phyloP scores from a whole-genome alignment of 2,329 filamentous ascomycete species.

The Ilyonectria robusta region DNA sequence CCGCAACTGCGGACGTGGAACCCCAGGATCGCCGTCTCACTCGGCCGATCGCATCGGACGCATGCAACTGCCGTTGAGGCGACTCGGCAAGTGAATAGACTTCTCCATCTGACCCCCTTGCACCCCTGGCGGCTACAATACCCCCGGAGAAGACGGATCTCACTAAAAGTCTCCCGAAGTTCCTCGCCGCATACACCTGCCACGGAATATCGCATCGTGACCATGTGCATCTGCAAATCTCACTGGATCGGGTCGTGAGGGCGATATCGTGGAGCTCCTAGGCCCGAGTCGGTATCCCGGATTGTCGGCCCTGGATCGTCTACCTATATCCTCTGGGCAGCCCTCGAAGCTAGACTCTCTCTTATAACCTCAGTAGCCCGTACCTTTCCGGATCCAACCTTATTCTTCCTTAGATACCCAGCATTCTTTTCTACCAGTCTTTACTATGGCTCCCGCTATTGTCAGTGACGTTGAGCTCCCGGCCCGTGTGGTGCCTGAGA shows the following conservation, averaged over 20 bases:
- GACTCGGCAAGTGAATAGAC: background rate
- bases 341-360: background rate
- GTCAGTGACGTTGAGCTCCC: constrained; percentile 50
- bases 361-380: background rate
- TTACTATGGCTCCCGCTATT: constrained; percentile 47
- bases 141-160: background rate
- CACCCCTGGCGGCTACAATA: constrained; percentile 37
- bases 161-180: constrained; percentile 15
- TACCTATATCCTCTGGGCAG: constrained; percentile 21
- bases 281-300: constrained; percentile 10
- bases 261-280: background rate
- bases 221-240: constrained; percentile 18
- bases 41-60: constrained; percentile 1
- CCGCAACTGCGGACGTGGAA: background rate
- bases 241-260: background rate
- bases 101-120: background rate
- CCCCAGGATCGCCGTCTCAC: background rate
- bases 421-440: background rate
- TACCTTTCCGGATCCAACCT: background rate
- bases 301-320: background rate
- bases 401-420: background rate
- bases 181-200: constrained; percentile 37
- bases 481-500: constrained; percentile 47
- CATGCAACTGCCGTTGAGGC: constrained; percentile 19
- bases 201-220: constrained; percentile 1